Conservation (phyloP, 345 rosid species). For the Combretum micranthum region DNA sequence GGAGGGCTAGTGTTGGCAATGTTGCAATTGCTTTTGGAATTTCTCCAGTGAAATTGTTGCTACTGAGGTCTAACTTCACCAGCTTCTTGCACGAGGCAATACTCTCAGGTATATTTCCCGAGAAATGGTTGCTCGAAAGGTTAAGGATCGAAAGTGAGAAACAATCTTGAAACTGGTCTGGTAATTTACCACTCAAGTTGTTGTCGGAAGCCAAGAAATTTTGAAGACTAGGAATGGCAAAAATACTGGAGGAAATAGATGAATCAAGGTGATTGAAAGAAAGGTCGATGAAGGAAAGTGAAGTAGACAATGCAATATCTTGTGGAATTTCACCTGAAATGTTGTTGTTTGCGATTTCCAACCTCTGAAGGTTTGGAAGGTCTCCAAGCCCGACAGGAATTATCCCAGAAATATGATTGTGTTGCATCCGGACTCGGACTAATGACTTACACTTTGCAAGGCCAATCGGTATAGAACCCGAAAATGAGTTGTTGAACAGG, state of each 20-base stretch:
- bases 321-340: conserved; percentile 69
- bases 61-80: conserved; percentile 60
- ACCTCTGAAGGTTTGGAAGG: conserved; percentile 67
- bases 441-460: conserved; percentile 53
- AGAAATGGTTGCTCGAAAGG: conserved; percentile 66
- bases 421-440: conserved; percentile 68
- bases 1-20: conserved; percentile 68
- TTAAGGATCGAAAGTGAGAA: conserved; percentile 71
- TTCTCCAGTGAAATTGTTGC: conserved; percentile 48
- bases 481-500: conserved; percentile 69
- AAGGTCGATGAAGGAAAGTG: conserved; percentile 79
- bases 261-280: conserved; percentile 59
- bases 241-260: conserved; percentile 60
- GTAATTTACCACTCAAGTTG: conserved; percentile 54
- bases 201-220: conserved; percentile 69
- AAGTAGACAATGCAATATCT: conserved; percentile 49
- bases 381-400: conserved; percentile 61
- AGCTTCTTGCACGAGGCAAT: conserved; percentile 71
- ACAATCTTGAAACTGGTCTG: conserved; percentile 68
- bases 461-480: conserved; percentile 49
- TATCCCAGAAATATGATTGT: conserved; percentile 56
- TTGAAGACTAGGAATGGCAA: conserved; percentile 64
- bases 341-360: conserved; percentile 76
- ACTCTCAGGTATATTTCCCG: conserved; percentile 55
- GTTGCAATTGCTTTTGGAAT: conserved; percentile 51